Percentiles rank a stretch among this genome's conserved stretches.
These are phyloP conservation scores for Puccinia coronata DNA, from an alignment of 1,284 basidiomycete species.

Conservation along the genomic window DNA sequence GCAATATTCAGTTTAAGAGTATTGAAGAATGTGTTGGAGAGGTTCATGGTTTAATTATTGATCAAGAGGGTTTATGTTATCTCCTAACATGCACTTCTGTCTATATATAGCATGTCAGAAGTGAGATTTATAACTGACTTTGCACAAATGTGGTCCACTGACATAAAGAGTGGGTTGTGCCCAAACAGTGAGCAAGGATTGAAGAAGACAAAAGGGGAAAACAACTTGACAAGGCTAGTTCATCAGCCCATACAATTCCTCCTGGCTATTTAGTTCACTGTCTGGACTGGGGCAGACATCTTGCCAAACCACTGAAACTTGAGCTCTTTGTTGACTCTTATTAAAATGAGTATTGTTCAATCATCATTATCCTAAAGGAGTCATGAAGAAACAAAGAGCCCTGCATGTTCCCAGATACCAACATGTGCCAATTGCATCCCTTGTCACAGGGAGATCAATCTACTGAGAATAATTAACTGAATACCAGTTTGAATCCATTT, in stretches of 20 bases:
- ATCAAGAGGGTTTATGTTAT: no score
- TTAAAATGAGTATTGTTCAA: conserved; percentile 20
- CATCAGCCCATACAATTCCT: conserved; percentile 2
- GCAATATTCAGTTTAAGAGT: conserved; percentile 50
- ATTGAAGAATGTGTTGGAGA: no score
- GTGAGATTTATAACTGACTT: conserved; percentile 12
- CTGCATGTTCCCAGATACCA: background rate
- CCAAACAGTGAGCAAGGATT: no score
- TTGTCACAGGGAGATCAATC: background rate
- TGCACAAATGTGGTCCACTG: no score
- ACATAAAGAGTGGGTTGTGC: no score
- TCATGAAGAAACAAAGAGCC: background rate
- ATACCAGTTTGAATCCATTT: background rate
- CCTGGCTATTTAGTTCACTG: background rate
- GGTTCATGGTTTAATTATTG: no score
- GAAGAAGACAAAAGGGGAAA: background rate
- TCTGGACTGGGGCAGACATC: background rate
- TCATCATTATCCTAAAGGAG: background rate
- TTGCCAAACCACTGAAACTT: conserved; percentile 40
- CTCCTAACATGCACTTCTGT: no score
- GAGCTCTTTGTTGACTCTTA: conserved; percentile 28
- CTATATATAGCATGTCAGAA: no score
- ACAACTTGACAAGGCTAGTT: background rate
- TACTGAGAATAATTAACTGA: conserved; percentile 28
- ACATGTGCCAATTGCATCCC: background rate